Percentiles rank a stretch among this genome's conserved stretches.
Conservation (phyloP, 768 basidiomycete genomes). For the Paxillus ammoniavirescens region DNA sequence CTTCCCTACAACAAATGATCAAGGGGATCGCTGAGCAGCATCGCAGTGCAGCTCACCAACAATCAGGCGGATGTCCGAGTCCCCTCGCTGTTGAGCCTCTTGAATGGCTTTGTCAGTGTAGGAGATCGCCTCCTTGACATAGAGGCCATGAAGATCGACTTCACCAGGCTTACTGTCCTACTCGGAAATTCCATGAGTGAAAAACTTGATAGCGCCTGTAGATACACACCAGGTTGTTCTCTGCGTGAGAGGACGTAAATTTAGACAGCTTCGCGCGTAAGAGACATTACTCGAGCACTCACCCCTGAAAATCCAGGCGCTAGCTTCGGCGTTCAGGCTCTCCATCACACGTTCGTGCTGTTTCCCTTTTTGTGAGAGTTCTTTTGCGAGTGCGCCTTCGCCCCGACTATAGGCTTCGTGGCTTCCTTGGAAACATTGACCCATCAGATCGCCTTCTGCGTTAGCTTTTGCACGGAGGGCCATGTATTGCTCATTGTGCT, state of each 20-base stretch:
- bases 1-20: slow-evolving; percentile 51
- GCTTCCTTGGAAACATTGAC: slow-evolving; percentile 62
- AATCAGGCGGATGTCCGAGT: slow-evolving; percentile 71
- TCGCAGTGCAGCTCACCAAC: slow-evolving; percentile 59
- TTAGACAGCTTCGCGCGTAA: not conserved
- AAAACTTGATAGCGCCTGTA: not conserved
- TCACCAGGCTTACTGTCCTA: slow-evolving; percentile 71
- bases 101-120: slow-evolving; percentile 69
- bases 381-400: slow-evolving; percentile 79
- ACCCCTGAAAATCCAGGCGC: slow-evolving; percentile 77
- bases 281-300: slow-evolving; percentile 35
- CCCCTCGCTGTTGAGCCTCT: slow-evolving; percentile 61
- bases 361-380: slow-evolving; percentile 79
- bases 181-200: not conserved
- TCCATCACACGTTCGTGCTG: slow-evolving; percentile 77
- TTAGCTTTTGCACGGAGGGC: slow-evolving; percentile 74
- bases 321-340: slow-evolving; percentile 74
- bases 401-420: slow-evolving; percentile 72
- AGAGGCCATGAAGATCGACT: slow-evolving; percentile 88
- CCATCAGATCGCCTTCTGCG: slow-evolving; percentile 79
- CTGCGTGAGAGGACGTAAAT: slow-evolving; percentile 32
- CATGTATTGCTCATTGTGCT: slow-evolving; percentile 66
- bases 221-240: slow-evolving; percentile 66
- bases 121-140: slow-evolving; percentile 88
- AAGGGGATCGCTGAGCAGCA: not conserved